A percentile compares a stretch with the other conserved stretches of the same genome.
Evolutionary conservation across 768 basidiomycete species (phyloP).

Genomic region (Rhizopogon vesiculosus): DNA sequence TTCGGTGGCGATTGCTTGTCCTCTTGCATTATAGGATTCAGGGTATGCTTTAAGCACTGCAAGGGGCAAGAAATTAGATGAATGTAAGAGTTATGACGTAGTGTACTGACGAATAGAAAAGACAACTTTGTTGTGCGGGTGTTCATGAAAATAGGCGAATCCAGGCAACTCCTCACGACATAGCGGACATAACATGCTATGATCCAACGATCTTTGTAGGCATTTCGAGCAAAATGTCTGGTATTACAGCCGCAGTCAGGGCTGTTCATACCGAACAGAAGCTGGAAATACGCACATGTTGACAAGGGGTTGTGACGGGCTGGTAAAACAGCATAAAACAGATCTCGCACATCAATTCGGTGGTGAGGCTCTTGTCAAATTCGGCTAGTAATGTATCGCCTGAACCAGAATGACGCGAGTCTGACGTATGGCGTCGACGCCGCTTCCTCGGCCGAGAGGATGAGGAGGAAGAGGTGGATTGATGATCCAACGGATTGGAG

Average conservation of each 20-base stretch:
- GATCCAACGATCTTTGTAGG: constrained; percentile 87
- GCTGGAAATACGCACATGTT: constrained; percentile 62
- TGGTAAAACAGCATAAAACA: constrained; percentile 82
- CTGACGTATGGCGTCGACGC: constrained; percentile 22
- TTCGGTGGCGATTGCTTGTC: constrained; percentile 61
- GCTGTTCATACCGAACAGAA: constrained; percentile 5
- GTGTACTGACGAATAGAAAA: constrained; percentile 57
- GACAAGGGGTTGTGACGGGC: constrained; percentile 91
- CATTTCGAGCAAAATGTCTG: constrained; percentile 91
- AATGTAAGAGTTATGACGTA: constrained; percentile 6
- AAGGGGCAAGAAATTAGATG: constrained; percentile 6
- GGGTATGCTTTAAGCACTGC: constrained; percentile 71
- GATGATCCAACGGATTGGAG: neutral
- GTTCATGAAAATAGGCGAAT: constrained; percentile 76
- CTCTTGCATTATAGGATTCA: constrained; percentile 57
- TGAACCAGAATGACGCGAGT: constrained; percentile 17
- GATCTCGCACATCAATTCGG: constrained; percentile 85
- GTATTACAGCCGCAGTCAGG: constrained; percentile 6
- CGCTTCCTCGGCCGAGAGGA: constrained; percentile 21
- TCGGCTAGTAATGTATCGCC: constrained; percentile 24
- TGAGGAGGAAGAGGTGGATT: constrained; percentile 1
- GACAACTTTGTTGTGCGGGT: constrained; percentile 68
- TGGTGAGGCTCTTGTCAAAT: constrained; percentile 56
- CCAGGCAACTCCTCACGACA: constrained; percentile 78
- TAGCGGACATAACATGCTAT: constrained; percentile 75